These are phyloP conservation scores for Naganishia sp. DNA, from an alignment of 1,284 basidiomycete species.

Conservation along the genomic window DNA sequence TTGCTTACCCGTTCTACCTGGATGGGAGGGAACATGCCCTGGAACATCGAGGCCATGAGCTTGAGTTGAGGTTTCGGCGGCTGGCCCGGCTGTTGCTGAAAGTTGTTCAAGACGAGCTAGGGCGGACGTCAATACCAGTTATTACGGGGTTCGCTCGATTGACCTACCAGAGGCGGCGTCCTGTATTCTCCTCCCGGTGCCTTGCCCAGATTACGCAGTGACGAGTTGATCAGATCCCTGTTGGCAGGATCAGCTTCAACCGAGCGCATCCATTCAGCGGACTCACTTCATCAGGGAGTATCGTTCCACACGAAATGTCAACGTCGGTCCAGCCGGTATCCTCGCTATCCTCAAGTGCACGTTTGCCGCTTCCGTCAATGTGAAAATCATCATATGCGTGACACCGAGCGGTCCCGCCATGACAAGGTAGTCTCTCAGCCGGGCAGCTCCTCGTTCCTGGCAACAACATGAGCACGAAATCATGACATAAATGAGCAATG, in stretches of 20 bases:
- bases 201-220: constrained; percentile 51
- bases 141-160: not conserved
- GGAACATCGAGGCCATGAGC: constrained; percentile 59
- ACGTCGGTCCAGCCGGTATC: constrained; percentile 87
- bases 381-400: constrained; percentile 90
- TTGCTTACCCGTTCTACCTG: constrained; percentile 58
- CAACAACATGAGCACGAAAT: constrained; percentile 26
- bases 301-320: constrained; percentile 88
- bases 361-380: constrained; percentile 79
- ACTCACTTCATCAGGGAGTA: constrained; percentile 78
- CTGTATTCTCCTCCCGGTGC: constrained; percentile 52
- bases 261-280: not conserved
- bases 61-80: constrained; percentile 54
- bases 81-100: constrained; percentile 54
- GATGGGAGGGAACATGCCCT: constrained; percentile 59
- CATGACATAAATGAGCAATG: not conserved
- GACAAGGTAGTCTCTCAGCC: constrained; percentile 89
- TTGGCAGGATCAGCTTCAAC: constrained; percentile 15
- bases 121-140: not conserved
- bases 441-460: constrained; percentile 88
- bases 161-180: constrained; percentile 52
- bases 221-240: constrained; percentile 49
- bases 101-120: constrained; percentile 58
- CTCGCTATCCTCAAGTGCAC: constrained; percentile 78
- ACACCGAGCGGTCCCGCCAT: constrained; percentile 91